Evolutionary conservation across 2,329 filamentous ascomycete species (phyloP).

Genomic region (Alternaria hordeiaustralica): DNA sequence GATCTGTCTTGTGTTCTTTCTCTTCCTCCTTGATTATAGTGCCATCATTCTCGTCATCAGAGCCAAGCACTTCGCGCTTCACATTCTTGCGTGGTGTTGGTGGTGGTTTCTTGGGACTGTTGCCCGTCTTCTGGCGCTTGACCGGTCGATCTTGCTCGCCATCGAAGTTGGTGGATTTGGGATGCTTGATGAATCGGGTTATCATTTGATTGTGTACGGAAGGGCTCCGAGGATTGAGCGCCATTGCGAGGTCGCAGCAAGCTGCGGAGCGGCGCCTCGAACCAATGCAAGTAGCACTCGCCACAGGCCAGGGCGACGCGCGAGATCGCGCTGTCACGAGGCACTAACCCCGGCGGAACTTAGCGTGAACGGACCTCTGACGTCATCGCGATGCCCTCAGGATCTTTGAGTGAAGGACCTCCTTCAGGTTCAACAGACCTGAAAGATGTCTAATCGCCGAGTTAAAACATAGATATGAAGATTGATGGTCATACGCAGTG

Average conservation of each 20-base stretch:
- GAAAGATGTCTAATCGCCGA: neutral
- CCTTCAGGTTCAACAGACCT: neutral
- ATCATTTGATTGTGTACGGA: slow-evolving; percentile 58
- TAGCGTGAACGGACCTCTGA: neutral
- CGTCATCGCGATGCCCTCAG: neutral
- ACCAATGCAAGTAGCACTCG: slow-evolving; percentile 1
- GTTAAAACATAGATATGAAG: no score
- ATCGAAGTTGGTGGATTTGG: slow-evolving; percentile 54
- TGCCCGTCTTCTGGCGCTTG: slow-evolving; percentile 51
- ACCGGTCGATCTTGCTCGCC: slow-evolving; percentile 48
- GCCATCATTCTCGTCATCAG: slow-evolving; percentile 49
- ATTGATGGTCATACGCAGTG: no score
- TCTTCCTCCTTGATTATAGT: slow-evolving; percentile 35
- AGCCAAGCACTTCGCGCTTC: slow-evolving; percentile 48
- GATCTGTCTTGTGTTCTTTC: slow-evolving; percentile 63
- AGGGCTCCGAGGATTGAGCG: slow-evolving; percentile 49
- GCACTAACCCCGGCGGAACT: neutral
- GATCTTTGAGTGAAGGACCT: neutral
- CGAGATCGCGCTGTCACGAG: slow-evolving; percentile 28
- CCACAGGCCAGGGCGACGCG: slow-evolving; percentile 12
- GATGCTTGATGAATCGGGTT: slow-evolving; percentile 52
- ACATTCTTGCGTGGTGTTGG: slow-evolving; percentile 29
- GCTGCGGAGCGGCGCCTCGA: slow-evolving; percentile 11
- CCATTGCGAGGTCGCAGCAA: slow-evolving; percentile 31
- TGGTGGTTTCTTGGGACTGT: slow-evolving; percentile 23